Evolutionary conservation across 257 asterid species (phyloP).

Genomic region (Paulownia fortunei): DNA sequence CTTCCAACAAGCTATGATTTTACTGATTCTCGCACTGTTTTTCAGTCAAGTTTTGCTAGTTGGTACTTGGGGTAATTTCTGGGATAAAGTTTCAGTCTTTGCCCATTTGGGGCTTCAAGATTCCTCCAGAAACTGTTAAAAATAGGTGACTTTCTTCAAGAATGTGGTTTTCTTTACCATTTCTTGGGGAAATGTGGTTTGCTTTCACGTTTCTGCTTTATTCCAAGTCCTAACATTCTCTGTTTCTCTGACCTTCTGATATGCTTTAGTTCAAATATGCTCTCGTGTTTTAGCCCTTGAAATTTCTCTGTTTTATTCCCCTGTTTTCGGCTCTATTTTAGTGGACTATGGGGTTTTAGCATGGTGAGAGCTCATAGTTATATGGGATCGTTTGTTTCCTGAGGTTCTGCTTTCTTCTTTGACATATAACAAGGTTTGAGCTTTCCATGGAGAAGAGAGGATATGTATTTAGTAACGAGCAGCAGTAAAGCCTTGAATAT

Average conservation of each 20-base stretch:
- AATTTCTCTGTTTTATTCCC: no score
- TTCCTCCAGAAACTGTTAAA: no score
- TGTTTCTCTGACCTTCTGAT: constrained; percentile 9
- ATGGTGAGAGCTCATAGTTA: constrained; percentile 33
- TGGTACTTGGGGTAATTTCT: no score
- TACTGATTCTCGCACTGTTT: constrained; percentile 30
- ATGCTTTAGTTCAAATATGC: background rate
- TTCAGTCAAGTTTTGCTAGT: constrained; percentile 24
- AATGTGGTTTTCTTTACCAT: no score
- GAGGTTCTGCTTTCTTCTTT: constrained; percentile 17
- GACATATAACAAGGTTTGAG: constrained; percentile 24
- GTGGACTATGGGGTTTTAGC: constrained; percentile 16
- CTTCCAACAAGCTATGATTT: no score
- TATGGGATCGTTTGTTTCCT: constrained; percentile 34
- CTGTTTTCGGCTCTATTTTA: background rate
- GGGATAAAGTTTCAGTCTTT: constrained; percentile 36
- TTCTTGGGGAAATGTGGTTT: constrained; percentile 34
- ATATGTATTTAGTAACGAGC: constrained; percentile 3
- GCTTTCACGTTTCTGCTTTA: constrained; percentile 40
- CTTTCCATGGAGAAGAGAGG: constrained; percentile 51
- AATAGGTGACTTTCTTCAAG: constrained; percentile 26
- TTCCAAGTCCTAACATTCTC: constrained; percentile 18
- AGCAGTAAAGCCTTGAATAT: constrained; percentile 32
- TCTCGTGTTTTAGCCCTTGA: background rate
- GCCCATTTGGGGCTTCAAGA: constrained; percentile 45